Evolutionary conservation across 352 stramenopile genomes (phyloP), one percentile per base, ranked within the genome.

Genomic region (Albugo candida): DNA sequence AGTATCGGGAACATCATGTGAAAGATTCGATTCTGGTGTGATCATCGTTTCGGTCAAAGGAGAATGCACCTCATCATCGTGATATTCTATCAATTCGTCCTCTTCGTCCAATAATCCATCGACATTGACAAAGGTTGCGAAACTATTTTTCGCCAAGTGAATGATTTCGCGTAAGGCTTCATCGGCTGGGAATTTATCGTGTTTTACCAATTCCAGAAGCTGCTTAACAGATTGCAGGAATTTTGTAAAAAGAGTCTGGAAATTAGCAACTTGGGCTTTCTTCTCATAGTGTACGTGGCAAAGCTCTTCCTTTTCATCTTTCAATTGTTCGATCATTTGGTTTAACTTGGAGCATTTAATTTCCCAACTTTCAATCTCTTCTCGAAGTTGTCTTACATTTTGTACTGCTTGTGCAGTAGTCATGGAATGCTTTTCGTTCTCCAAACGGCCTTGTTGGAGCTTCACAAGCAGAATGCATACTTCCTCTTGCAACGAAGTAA

Each of bases 401-500:
- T 86, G 11, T 56, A 63, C 35, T 85, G 44, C 18, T 84, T 65
- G 1, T 61, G 55, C 36, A 83, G 82, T 44, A 69, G 58, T 4
- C 63, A 59, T 3, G 72, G 59, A 36, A 86, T 83, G 50, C 24
- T 31, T 84, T 75, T 8, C 71, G 67, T 41, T 81, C 84, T 31
- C 72, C 65, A 43, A 81, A 83, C 12, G 73, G 76, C 31, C 67
- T 51, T 89, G 74, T 1, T 73, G 70, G 0, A 89, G 52, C 49
- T 87, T 74, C 0, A 73, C 65, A 17, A 56, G 71, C 10, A 69
- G 65, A 12, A 84, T 72, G 35, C 81, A 83, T 37, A 89, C 58
- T 57, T 88, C 73, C n/a, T 86, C 68, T 36, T 85, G 73, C 0
- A 88, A 56, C 41, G 82, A 84, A 0, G 65, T 80, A n/a, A 83